Evolutionary conservation across 2,329 filamentous ascomycete genomes (phyloP).

Genomic region (Xylaria digitata): DNA sequence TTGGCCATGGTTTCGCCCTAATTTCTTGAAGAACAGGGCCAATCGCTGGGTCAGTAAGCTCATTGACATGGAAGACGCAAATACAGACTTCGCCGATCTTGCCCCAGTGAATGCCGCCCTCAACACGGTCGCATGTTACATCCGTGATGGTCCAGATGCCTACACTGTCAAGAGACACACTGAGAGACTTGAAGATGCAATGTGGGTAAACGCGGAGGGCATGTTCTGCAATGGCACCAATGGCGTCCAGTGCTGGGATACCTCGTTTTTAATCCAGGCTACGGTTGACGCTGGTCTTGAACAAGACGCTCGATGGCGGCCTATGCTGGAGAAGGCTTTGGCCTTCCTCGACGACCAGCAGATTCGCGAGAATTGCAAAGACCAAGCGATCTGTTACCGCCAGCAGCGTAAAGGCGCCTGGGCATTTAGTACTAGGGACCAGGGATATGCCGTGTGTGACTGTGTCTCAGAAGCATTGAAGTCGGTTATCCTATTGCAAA

Average conservation of each 20-base stretch:
- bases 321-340: slow-evolving; percentile 85
- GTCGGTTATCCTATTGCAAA: slow-evolving; percentile 84
- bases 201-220: slow-evolving; percentile 93
- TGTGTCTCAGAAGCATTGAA: slow-evolving; percentile 94
- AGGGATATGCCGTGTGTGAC: slow-evolving; percentile 96
- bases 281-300: slow-evolving; percentile 82
- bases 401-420: slow-evolving; percentile 93
- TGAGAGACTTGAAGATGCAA: slow-evolving; percentile 83
- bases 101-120: slow-evolving; percentile 91
- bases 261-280: slow-evolving; percentile 87
- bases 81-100: slow-evolving; percentile 86
- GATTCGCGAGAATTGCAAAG: slow-evolving; percentile 82
- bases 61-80: slow-evolving; percentile 90
- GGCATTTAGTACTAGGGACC: slow-evolving; percentile 92
- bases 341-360: slow-evolving; percentile 91
- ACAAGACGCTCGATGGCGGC: slow-evolving; percentile 79
- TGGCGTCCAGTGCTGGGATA: slow-evolving; percentile 98
- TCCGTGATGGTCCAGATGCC: slow-evolving; percentile 82
- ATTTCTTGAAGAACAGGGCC: slow-evolving; percentile 73
- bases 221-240: slow-evolving; percentile 97
- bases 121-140: slow-evolving; percentile 88
- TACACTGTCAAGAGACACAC: slow-evolving; percentile 79
- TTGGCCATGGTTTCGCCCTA: slow-evolving; percentile 81
- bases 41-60: slow-evolving; percentile 86
- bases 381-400: slow-evolving; percentile 85